Percentiles rank a stretch among this genome's conserved stretches.
Evolutionary conservation across 139 green algal genomes (phyloP).

Genomic region (Picochlorum sp.): DNA sequence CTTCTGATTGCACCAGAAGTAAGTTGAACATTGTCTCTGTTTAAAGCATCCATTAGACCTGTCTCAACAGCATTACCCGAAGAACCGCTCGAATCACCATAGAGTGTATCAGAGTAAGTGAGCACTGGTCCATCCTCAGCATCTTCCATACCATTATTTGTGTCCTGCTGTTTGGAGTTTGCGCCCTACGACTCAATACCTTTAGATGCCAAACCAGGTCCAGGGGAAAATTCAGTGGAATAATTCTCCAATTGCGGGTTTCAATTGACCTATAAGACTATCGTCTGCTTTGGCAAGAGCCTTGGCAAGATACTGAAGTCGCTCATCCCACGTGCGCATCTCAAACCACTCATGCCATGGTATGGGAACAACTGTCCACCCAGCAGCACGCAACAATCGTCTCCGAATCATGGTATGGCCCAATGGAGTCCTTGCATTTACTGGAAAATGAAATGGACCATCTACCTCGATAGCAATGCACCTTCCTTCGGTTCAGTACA

Average conservation of each 20-base stretch:
- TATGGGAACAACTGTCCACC: constrained; percentile 41
- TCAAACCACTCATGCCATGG: constrained; percentile 31
- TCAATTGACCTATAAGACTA: neutral
- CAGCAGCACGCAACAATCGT: constrained; percentile 25
- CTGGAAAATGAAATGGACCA: constrained; percentile 43
- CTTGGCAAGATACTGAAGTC: constrained; percentile 9
- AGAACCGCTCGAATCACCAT: neutral
- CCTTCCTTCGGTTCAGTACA: constrained; percentile 11
- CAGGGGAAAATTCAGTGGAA: constrained; percentile 13
- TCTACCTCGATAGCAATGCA: constrained; percentile 43
- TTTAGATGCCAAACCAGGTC: neutral
- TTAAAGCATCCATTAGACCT: constrained; percentile 2
- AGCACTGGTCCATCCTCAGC: neutral
- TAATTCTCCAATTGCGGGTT: neutral
- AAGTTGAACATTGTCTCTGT: constrained; percentile 4
- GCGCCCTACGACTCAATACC: neutral
- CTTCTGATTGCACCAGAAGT: constrained; percentile 7
- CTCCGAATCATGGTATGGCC: constrained; percentile 41
- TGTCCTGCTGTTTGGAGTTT: neutral
- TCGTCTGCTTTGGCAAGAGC: constrained; percentile 9
- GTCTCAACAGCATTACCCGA: neutral
- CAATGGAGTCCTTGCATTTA: constrained; percentile 38
- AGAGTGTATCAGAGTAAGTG: neutral
- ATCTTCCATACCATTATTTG: neutral
- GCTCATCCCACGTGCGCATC: constrained; percentile 8